A percentile compares a stretch with the other conserved stretches of the same genome.
Evolutionary conservation across 2,329 filamentous ascomycete species (phyloP).

Genomic region (Laburnicola sp.): DNA sequence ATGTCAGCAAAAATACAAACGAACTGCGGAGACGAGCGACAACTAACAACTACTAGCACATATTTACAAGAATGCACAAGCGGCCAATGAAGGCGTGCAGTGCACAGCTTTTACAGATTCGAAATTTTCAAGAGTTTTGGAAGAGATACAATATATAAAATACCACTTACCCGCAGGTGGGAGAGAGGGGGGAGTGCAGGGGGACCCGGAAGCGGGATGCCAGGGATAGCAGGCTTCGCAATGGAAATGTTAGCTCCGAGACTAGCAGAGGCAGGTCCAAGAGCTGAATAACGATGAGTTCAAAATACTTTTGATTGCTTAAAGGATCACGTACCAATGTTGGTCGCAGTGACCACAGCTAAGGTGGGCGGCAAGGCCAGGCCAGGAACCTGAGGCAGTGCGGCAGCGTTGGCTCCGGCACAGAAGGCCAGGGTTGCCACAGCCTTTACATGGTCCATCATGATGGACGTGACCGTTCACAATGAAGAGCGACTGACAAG

Average conservation of each 20-base stretch:
- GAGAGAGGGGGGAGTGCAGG: neutral
- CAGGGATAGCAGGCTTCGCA: neutral
- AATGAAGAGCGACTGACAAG: neutral
- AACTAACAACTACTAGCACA: too few relatives aligned
- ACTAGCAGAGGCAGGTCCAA: neutral
- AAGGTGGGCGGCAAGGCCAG: neutral
- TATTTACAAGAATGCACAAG: too few relatives aligned
- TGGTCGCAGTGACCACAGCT: neutral
- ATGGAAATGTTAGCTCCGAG: slow-evolving; percentile 2
- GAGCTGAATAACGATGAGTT: slow-evolving; percentile 4
- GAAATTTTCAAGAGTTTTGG: too few relatives aligned
- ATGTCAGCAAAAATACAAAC: neutral
- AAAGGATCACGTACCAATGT: neutral
- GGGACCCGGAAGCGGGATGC: neutral
- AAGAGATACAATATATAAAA: too few relatives aligned
- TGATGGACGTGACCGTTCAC: slow-evolving; percentile 2
- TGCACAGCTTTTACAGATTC: too few relatives aligned
- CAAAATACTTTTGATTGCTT: neutral
- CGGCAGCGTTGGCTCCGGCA: slow-evolving; percentile 9
- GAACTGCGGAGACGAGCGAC: neutral
- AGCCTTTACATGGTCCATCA: slow-evolving; percentile 16
- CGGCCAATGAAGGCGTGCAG: too few relatives aligned
- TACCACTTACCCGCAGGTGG: too few relatives aligned
- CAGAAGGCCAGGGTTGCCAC: slow-evolving; percentile 18
- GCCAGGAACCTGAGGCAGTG: slow-evolving; percentile 14